Evolutionary conservation across 176 grass and related monocot species (phyloP).

Genomic region (Thinopyrum elongatum): DNA sequence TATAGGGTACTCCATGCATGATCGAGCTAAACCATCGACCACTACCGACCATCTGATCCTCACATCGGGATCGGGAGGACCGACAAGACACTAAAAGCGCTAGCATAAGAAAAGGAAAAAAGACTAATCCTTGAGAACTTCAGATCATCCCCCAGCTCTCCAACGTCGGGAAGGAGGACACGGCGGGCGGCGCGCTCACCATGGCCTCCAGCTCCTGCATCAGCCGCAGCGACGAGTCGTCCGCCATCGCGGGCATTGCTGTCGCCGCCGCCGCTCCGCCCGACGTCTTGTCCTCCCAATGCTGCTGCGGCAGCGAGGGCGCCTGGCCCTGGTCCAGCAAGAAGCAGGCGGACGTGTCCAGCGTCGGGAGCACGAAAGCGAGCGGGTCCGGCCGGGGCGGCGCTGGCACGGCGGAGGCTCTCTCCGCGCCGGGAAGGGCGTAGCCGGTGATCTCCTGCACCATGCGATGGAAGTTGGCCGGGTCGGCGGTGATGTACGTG

Average conservation of each 20-base stretch:
- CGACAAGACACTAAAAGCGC: not conserved
- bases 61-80: not conserved
- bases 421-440: not conserved
- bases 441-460: slow-evolving; percentile 58
- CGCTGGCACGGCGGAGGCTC: not conserved
- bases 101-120: not conserved
- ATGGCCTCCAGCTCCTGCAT: slow-evolving; percentile 41
- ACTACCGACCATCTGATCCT: not conserved
- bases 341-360: slow-evolving; percentile 58
- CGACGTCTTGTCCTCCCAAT: not conserved
- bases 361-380: slow-evolving; percentile 38
- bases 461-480: slow-evolving; percentile 51
- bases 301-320: not conserved
- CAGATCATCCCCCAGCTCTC: slow-evolving; percentile 45
- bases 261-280: not conserved
- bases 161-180: slow-evolving; percentile 30
- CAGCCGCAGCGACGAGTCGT: not conserved
- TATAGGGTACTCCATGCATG: not conserved
- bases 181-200: not conserved
- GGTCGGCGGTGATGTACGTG: slow-evolving; percentile 49
- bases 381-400: not conserved
- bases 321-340: slow-evolving; percentile 13
- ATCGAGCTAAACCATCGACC: not conserved
- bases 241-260: not conserved
- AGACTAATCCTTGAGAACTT: not conserved